Evolutionary conservation across 306 rosid species (phyloP).

Genomic region (Ormosia emarginata): DNA sequence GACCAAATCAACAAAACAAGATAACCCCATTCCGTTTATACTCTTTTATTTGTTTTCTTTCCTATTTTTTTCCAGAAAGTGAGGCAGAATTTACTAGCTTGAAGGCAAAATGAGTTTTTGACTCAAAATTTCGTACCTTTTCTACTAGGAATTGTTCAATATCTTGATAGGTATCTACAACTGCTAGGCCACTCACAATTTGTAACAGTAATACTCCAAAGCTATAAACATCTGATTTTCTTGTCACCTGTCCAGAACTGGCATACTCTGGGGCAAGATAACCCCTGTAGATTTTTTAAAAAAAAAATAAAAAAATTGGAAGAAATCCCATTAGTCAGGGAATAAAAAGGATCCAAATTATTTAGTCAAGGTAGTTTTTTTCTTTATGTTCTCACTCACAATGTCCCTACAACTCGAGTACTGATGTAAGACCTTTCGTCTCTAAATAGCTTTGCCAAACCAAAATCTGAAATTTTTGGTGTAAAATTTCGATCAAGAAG

Average conservation of each 20-base stretch:
- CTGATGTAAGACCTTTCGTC: slow-evolving; percentile 71
- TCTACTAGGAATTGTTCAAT: slow-evolving; percentile 73
- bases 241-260: slow-evolving; percentile 67
- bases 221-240: slow-evolving; percentile 92
- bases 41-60: neutral
- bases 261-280: slow-evolving; percentile 98
- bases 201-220: slow-evolving; percentile 77
- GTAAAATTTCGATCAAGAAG: slow-evolving; percentile 65
- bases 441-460: slow-evolving; percentile 64
- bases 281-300: slow-evolving; percentile 44
- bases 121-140: slow-evolving; percentile 49
- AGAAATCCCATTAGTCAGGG: slow-evolving; percentile 17
- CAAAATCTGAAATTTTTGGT: slow-evolving; percentile 82
- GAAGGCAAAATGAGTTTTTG: neutral
- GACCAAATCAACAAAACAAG: neutral
- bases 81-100: neutral
- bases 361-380: neutral
- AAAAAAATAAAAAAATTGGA: neutral
- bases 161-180: slow-evolving; percentile 56
- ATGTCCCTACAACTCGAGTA: slow-evolving; percentile 93
- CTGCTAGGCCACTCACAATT: slow-evolving; percentile 63
- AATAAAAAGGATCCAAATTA: neutral
- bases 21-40: neutral
- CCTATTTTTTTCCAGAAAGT: neutral
- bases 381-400: slow-evolving; percentile 47